Base-by-base conservation (phyloP, 176 grass and related monocot species). In the Raddia distichophylla region DNA sequence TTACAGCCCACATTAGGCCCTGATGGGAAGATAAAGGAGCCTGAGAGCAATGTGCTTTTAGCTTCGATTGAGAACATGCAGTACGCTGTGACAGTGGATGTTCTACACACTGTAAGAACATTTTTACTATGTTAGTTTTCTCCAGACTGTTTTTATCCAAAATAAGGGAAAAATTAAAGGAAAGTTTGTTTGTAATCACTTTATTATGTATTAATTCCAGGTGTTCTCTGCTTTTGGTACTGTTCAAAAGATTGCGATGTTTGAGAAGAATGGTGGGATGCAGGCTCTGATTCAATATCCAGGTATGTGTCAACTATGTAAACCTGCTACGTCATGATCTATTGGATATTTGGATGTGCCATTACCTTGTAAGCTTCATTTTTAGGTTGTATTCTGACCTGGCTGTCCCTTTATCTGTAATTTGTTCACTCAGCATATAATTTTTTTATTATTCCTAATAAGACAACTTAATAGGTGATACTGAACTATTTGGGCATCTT, bases 221-320 rank as follows among this genome's bases (percentile, higher is more conserved):
- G 96, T 99, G n/a, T 99, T 99, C 40, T 99, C 96, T 82, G 83
- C 96, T 60, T 95, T 95, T 86, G 96, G 96, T 64, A 82, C 76
- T 70, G 93, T 95, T 52, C 96, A 93, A 79, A 95, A 99, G 80
- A 99, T 99, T 86, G 86, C 91, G 86, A 99, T 99, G 81, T 99
- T 99, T 47, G 96, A 99, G 84, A 99, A 95, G 82, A 93, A 93
- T 40, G 93, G 96, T 88, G 90, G 91, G 71, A 84, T 95, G 87
- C 96, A 99, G 79, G 96, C 96, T 71, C 82, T 99, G 35, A 88
- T 99, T 83, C 96, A 99, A 67, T 99, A 99, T 86, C 89, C 86
- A 74, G 91, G 96, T 99, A 87, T 83, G 67, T 67, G 8, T 64
- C 80, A 49, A 75, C 19, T 75, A 10, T 22, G 12, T 65, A 42